Percentiles rank a stretch among this genome's conserved stretches.
Conservation (phyloP, 2,329 filamentous ascomycete genomes). For the Paecilomyces formosus region DNA sequence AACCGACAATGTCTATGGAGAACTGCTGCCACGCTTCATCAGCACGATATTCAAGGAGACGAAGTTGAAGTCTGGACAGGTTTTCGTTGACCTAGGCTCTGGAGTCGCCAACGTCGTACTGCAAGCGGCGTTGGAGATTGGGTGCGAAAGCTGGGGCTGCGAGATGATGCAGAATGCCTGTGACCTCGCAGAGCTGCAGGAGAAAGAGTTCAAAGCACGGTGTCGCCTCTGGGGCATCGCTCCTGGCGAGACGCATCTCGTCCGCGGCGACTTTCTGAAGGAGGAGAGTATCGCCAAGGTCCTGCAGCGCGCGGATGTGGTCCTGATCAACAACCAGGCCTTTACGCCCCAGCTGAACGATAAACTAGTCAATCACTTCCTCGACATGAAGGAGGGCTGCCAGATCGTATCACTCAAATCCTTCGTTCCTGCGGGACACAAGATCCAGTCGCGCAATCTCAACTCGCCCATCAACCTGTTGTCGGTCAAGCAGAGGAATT, state of each 20-base stretch:
- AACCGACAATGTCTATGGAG: slow-evolving; percentile 90
- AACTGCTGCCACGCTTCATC: slow-evolving; percentile 78
- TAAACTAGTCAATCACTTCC: slow-evolving; percentile 75
- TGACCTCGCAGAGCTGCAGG: slow-evolving; percentile 71
- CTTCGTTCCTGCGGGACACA: slow-evolving; percentile 75
- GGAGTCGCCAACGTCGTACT: slow-evolving; percentile 94
- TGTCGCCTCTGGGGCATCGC: slow-evolving; percentile 83
- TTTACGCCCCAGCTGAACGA: slow-evolving; percentile 86
- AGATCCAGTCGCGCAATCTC: slow-evolving; percentile 64
- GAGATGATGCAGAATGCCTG: slow-evolving; percentile 93
- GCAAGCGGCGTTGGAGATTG: slow-evolving; percentile 86
- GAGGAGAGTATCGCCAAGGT: slow-evolving; percentile 62
- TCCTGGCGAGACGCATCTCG: slow-evolving; percentile 70
- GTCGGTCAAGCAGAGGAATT: slow-evolving; percentile 65
- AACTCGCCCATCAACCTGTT: slow-evolving; percentile 78
- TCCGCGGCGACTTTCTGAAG: slow-evolving; percentile 76
- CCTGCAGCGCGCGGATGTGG: slow-evolving; percentile 81
- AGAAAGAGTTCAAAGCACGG: slow-evolving; percentile 74
- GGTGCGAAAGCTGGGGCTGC: slow-evolving; percentile 91
- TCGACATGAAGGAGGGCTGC: slow-evolving; percentile 86
- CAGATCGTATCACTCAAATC: slow-evolving; percentile 87
- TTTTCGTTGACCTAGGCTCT: slow-evolving; percentile 91
- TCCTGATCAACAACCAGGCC: slow-evolving; percentile 96
- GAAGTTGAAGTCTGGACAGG: slow-evolving; percentile 69
- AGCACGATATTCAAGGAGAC: slow-evolving; percentile 74